These are phyloP conservation scores for Houttuynia cordata DNA, from an alignment of 164 flowering plant genomes.

Conservation along the genomic window DNA sequence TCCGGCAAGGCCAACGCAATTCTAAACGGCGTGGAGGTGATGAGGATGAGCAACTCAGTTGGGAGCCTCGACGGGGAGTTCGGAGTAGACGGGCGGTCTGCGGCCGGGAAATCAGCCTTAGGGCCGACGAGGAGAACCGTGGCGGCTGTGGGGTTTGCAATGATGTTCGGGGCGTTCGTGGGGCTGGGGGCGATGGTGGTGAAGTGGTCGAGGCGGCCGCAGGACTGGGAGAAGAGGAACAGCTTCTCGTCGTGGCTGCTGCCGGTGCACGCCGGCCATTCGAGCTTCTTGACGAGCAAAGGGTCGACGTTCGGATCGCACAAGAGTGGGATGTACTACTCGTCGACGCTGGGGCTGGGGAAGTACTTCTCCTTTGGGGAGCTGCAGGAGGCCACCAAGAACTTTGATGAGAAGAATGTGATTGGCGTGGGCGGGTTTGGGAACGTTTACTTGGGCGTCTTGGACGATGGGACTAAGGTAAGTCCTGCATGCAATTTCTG, in stretches of 20 bases:
- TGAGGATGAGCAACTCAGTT: conserved; percentile 63
- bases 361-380: conserved; percentile 45
- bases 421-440: conserved; percentile 92
- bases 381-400: conserved; percentile 47
- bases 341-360: conserved; percentile 39
- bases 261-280: conserved; percentile 12
- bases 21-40: conserved; percentile 57
- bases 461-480: conserved; percentile 46
- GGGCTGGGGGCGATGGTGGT: conserved; percentile 76
- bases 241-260: conserved; percentile 26
- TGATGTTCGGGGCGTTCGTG: conserved; percentile 80
- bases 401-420: conserved; percentile 62
- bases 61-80: conserved; percentile 69
- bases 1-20: conserved; percentile 41
- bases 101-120: neutral
- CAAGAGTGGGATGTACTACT: conserved; percentile 32
- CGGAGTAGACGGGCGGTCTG: conserved; percentile 35
- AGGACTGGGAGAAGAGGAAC: conserved; percentile 21
- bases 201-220: conserved; percentile 41
- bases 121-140: conserved; percentile 22
- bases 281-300: conserved; percentile 16
- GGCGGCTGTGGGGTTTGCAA: conserved; percentile 61
- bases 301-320: conserved; percentile 14
- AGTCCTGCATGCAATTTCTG: no score
- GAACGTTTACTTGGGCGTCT: conserved; percentile 59